Evolutionary conservation across 768 basidiomycete genomes (phyloP).

Genomic region (Termitomyces sp.): DNA sequence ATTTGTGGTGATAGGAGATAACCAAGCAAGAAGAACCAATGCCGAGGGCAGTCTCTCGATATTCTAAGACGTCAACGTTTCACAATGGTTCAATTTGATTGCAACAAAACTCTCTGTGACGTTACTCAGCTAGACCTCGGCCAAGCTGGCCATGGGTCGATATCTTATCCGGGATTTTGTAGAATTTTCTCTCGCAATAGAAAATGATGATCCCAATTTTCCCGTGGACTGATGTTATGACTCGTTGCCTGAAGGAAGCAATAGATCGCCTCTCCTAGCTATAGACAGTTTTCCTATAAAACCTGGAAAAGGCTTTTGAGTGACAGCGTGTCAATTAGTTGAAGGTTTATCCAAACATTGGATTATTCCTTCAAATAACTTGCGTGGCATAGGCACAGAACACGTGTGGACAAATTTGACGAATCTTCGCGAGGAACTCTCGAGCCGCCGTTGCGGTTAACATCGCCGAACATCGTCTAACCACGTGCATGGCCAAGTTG

Average conservation of each 20-base stretch:
- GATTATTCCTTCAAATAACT: no score
- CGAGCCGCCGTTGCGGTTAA: not conserved
- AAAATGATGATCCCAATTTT: not conserved
- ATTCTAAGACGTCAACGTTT: not conserved
- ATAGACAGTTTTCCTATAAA: not conserved
- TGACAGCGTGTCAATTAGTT: not conserved
- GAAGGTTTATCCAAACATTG: not conserved
- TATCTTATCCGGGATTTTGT: not conserved
- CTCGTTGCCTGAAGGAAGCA: slow-evolving; percentile 4
- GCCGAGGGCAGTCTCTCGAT: not conserved
- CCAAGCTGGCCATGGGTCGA: slow-evolving; percentile 2
- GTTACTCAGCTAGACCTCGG: not conserved
- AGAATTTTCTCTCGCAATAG: not conserved
- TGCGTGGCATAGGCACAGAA: not conserved
- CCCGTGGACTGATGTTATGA: not conserved
- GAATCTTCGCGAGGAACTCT: not conserved
- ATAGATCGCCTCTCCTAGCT: not conserved
- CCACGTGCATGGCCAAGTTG: not conserved
- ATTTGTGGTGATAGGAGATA: not conserved
- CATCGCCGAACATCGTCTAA: not conserved
- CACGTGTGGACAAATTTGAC: not conserved
- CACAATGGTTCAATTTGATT: not conserved
- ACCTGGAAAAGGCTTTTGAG: not conserved
- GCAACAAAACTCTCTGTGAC: slow-evolving; percentile 4
- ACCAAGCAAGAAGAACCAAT: slow-evolving; percentile 1